A percentile compares a stretch with the other conserved stretches of the same genome.
Conservation (phyloP, 306 rosid genomes). For the Dryas octopetala region DNA sequence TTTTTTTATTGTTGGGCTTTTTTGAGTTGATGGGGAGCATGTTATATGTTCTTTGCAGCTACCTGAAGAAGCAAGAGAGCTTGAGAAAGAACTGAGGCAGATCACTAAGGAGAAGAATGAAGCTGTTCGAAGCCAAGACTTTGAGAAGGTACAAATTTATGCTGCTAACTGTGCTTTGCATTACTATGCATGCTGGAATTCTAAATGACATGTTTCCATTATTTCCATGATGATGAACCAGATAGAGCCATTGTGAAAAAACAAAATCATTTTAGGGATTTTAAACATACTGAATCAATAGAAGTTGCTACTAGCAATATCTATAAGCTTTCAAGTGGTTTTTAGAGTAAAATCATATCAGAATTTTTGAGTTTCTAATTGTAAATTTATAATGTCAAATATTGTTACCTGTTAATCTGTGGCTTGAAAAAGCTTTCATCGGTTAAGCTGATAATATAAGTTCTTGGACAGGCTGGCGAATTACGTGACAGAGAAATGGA, state of each 20-base stretch:
- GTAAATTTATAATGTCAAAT: neutral
- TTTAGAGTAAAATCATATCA: neutral
- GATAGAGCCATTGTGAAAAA: neutral
- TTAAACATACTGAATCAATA: neutral
- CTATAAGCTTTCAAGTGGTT: neutral
- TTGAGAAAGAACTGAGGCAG: slow-evolving; percentile 87
- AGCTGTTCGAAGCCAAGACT: slow-evolving; percentile 92
- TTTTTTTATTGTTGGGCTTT: neutral
- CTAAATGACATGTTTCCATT: neutral
- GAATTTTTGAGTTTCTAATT: neutral
- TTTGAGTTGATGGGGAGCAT: slow-evolving; percentile 22
- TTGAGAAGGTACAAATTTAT: slow-evolving; percentile 63
- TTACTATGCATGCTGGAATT: neutral
- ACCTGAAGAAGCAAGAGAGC: slow-evolving; percentile 89
- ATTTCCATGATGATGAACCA: neutral
- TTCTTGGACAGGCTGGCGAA: slow-evolving; percentile 78
- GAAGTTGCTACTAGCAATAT: neutral
- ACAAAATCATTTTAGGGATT: neutral
- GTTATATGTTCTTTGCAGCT: slow-evolving; percentile 45
- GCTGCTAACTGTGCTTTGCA: neutral
- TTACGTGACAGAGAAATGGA: slow-evolving; percentile 94
- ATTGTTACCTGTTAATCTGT: too few species aligned
- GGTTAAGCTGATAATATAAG: slow-evolving; percentile 2
- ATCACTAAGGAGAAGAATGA: slow-evolving; percentile 90
- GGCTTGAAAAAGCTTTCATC: neutral